Evolutionary conservation across 331 rosid species (phyloP), one percentile per base, ranked within the genome.

Genomic region (Malus hybrid): DNA sequence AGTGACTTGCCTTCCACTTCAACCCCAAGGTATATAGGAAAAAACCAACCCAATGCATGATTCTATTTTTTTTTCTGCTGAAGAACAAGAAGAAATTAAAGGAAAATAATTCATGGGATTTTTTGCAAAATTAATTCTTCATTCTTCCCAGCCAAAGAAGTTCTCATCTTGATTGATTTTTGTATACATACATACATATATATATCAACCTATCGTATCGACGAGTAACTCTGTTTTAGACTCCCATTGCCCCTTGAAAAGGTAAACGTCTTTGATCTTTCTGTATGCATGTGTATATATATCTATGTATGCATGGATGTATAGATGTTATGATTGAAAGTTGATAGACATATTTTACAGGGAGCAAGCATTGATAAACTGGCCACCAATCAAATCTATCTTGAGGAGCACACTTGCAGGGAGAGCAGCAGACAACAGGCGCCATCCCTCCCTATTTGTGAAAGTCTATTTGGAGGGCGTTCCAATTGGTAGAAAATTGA

Each of bases 401-500:
- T 63, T 74, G 62, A 74, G 77, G 62, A 29, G 62, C 77, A 74
- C 32, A 11, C 63, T 63, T 30, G 55, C 63, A 63, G 70, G 63
- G 26, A 74, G 32, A 19, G 48, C 33, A 46, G 77, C 30, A 58
- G 63, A 73, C 14, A 73, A 6, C 58, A 14, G 30, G 53, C 60
- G n/a, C 5, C 77, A 58, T 14, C 55, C 77, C 56, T 74, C 77
- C 34, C 52, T 90, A 61, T 90, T 81, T 76, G 96, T 90, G n/a
- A 88, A 90, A 86, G 96, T 90, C 20, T 84, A 90, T 83, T 86
- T 90, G 96, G 96, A 90, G 77, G 95, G 95, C 62, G 82, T 86
- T 71, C 89, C 88, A 71, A 90, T 90, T 3, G 96, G 96, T 12
- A 88, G 96, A 77, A 90, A 90, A 46, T 82, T 90, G 22, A 82